A percentile compares a stretch with the other conserved stretches of the same genome.
Conservation (phyloP, 2,329 filamentous ascomycete genomes). For the Kalmusia sp. region DNA sequence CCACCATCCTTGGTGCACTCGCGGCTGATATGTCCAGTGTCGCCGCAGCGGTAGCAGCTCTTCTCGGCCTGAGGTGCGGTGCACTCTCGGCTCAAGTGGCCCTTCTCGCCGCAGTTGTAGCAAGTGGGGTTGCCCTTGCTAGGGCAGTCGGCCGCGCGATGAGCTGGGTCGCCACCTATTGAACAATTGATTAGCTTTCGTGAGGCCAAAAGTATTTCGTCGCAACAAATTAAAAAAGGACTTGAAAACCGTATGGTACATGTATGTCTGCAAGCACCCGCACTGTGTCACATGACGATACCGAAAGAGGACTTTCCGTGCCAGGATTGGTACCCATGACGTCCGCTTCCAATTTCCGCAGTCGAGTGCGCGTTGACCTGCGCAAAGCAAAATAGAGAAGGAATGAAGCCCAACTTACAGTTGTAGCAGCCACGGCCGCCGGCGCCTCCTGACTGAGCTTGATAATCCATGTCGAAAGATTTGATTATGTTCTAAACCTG, state of each 20-base stretch:
- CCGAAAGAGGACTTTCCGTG: conserved; percentile 18
- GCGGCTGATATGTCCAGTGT: conserved; percentile 88
- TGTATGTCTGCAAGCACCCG: neutral
- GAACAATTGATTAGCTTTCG: neutral
- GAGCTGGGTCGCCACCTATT: conserved; percentile 56
- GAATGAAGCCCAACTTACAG: conserved; percentile 39
- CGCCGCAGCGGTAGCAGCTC: conserved; percentile 75
- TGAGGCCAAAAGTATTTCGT: neutral
- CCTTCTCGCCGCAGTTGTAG: conserved; percentile 58
- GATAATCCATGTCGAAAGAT: conserved; percentile 43
- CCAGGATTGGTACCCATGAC: conserved; percentile 24
- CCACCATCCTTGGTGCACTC: conserved; percentile 70
- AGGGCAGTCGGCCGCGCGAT: conserved; percentile 60
- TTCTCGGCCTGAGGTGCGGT: conserved; percentile 87
- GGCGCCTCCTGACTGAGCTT: conserved; percentile 41
- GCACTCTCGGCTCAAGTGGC: conserved; percentile 78
- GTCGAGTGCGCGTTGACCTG: neutral
- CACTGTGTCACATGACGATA: conserved; percentile 22
- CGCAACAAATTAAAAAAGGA: neutral
- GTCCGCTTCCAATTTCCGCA: conserved; percentile 9
- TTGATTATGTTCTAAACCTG: conserved; percentile 31
- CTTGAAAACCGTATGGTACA: neutral
- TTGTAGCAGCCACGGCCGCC: conserved; percentile 52
- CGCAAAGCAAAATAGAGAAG: neutral
- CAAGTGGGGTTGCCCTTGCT: conserved; percentile 58